Percentiles rank a stretch among this genome's conserved stretches.
Conservation (phyloP, 805 yeast species). For the Saturnispora galanensis region DNA sequence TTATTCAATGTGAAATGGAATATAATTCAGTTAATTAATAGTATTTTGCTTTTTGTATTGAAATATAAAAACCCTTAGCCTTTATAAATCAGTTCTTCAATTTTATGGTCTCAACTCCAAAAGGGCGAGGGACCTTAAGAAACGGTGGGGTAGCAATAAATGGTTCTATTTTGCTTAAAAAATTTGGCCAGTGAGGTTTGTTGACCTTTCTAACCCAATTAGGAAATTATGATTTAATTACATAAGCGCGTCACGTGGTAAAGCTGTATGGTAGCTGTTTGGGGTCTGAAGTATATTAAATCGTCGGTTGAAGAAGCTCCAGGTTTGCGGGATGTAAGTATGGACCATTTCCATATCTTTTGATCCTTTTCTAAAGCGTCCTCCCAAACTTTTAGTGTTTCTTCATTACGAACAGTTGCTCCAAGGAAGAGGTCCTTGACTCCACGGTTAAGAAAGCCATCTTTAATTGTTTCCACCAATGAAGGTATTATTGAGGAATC, state of each 20-base stretch:
- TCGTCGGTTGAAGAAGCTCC: neutral
- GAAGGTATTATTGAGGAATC: slow-evolving; percentile 52
- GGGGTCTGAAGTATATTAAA: neutral
- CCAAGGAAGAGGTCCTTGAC: slow-evolving; percentile 36
- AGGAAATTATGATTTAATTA: neutral
- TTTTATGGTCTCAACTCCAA: too few species aligned
- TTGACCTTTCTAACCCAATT: neutral
- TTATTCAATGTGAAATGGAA: too few species aligned
- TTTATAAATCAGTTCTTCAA: too few species aligned
- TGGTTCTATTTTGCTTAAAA: too few species aligned
- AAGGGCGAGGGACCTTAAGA: too few species aligned
- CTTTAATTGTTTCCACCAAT: slow-evolving; percentile 41
- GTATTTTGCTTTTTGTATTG: too few species aligned
- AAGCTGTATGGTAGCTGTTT: neutral
- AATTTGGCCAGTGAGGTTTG: neutral
- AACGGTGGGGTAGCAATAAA: too few species aligned
- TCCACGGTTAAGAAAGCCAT: slow-evolving; percentile 22
- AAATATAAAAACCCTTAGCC: too few species aligned
- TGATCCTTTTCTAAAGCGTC: slow-evolving; percentile 22
- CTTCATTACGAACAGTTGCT: slow-evolving; percentile 64
- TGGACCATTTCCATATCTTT: slow-evolving; percentile 21
- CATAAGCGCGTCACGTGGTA: neutral
- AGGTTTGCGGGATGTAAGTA: slow-evolving; percentile 4
- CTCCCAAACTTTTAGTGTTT: slow-evolving; percentile 38
- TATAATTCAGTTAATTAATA: too few species aligned